Conservation (phyloP, 495 filamentous ascomycete genomes). For the Hypoxylon trugodes region DNA sequence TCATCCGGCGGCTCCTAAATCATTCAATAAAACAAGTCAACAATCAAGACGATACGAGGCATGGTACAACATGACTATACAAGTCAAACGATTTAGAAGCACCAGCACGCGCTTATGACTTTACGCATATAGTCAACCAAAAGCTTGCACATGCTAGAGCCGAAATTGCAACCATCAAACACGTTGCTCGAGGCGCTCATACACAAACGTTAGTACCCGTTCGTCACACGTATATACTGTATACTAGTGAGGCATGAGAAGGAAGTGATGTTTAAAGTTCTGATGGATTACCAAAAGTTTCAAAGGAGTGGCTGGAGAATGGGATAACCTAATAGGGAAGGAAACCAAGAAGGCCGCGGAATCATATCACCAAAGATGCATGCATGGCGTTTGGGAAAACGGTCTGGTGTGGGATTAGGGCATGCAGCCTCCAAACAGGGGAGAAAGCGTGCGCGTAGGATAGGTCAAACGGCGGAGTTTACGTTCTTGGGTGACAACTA, state of each 20-base stretch:
- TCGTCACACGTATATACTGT: conserved; percentile 41
- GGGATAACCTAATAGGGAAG: conserved; percentile 2
- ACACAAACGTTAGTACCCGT: conserved; percentile 11
- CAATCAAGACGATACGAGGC: too few species aligned
- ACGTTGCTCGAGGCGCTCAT: conserved; percentile 13
- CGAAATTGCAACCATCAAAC: conserved; percentile 6
- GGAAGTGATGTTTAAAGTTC: conserved; percentile 1
- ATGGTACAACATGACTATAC: background rate
- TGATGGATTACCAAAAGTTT: conserved; percentile 15
- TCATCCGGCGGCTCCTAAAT: conserved; percentile 38
- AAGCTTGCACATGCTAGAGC: background rate
- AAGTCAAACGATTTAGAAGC: conserved; percentile 7
- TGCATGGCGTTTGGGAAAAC: conserved; percentile 45
- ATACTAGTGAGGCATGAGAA: conserved; percentile 36
- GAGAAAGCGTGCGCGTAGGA: conserved; percentile 27
- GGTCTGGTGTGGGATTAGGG: conserved; percentile 28
- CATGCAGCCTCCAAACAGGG: conserved; percentile 22
- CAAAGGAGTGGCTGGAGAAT: conserved; percentile 6
- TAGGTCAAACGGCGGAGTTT: conserved; percentile 28
- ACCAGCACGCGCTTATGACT: conserved; percentile 14
- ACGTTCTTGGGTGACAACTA: conserved; percentile 29
- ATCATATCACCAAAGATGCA: conserved; percentile 41
- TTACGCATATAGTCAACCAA: conserved; percentile 11
- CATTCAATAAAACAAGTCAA: too few species aligned
- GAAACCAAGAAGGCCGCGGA: conserved; percentile 21